Conservation (phyloP, 2,329 filamentous ascomycete genomes). For the Nannizziopsis barbatae region DNA sequence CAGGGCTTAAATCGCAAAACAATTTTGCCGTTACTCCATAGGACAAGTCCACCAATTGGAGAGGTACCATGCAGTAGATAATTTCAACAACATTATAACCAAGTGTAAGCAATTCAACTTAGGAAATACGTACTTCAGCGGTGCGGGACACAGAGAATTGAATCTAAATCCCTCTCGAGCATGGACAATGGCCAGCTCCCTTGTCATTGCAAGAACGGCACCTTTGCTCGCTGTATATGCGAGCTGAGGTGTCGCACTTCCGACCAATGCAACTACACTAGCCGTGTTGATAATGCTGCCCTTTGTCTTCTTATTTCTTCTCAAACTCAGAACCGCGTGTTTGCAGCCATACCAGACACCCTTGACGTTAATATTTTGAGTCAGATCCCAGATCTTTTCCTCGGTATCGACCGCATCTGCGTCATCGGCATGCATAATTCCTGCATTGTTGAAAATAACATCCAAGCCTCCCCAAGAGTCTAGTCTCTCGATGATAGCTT, state of each 20-base stretch:
- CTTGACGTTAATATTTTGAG: conserved; percentile 91
- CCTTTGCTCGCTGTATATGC: conserved; percentile 93
- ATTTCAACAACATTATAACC: no score
- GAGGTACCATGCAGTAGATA: no score
- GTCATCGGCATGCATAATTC: conserved; percentile 85
- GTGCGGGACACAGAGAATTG: conserved; percentile 81
- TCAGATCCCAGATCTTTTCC: conserved; percentile 88
- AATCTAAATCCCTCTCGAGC: conserved; percentile 82
- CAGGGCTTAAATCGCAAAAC: no score
- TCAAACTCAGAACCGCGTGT: conserved; percentile 72
- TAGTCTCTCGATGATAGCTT: conserved; percentile 60
- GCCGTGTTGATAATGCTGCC: conserved; percentile 88
- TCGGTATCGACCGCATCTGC: conserved; percentile 71
- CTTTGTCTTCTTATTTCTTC: conserved; percentile 64
- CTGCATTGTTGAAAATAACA: conserved; percentile 94
- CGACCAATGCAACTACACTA: conserved; percentile 76
- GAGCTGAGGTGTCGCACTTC: conserved; percentile 75
- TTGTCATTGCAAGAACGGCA: conserved; percentile 77
- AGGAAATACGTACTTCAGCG: conserved; percentile 68
- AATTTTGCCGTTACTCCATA: no score
- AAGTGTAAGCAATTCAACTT: neutral
- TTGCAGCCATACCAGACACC: conserved; percentile 96
- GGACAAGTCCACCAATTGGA: no score
- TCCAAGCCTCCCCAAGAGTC: conserved; percentile 82
- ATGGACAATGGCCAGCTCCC: conserved; percentile 84